Base-by-base conservation (phyloP, 768 basidiomycete species). In the Naematelia aurantialba region DNA sequence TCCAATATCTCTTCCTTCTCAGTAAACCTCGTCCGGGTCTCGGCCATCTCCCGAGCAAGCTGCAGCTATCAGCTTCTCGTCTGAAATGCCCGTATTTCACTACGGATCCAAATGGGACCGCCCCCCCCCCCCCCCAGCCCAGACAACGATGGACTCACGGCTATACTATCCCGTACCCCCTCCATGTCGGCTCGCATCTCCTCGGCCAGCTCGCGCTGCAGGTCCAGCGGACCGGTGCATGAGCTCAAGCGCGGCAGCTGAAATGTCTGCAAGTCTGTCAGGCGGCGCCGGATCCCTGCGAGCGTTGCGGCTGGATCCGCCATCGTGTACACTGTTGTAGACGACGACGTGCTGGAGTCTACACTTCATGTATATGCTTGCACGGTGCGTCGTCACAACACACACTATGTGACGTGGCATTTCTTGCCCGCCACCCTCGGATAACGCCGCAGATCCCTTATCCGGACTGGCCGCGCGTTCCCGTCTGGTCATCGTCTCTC, bases 111-210 rank as follows among this genome's bases (percentile, higher is more conserved):
- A n/a, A n/a, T n/a, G n/a, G n/a, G 30, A 45, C 25, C 47, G 19
- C 29, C 24, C 29, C 24, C 26, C 17, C n/a, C 26, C 19, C 47
- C 25, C 19, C 56, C 45, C 1, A 39, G 39, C 45, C 53, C 46
- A 29, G 56, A 19, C 14, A 53, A 55, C 13, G 56, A 55, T 24
- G 14, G 45, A 59, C 61, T 56, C 45, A 88, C 86, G 80, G 93
- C 88, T n/a, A 93, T 79, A 55, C 86, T 84, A 39, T 81, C 80
- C 5, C 81, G 79, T 21, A 88, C 81, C 0, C 78, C 69, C 34
- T 86, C 85, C 17, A 91, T 77, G 69, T 92, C 91, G 54, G 87
- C 87, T 27, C 89, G 80, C 58, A 92, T 75, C 70, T 91, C 89
- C 3, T 84, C 84, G 0, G 85, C 85, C 54, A 87, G 80, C 49